A percentile compares a stretch with the other conserved stretches of the same genome.
Conservation (phyloP, 2,329 filamentous ascomycete species). For the Xylaria sp. region DNA sequence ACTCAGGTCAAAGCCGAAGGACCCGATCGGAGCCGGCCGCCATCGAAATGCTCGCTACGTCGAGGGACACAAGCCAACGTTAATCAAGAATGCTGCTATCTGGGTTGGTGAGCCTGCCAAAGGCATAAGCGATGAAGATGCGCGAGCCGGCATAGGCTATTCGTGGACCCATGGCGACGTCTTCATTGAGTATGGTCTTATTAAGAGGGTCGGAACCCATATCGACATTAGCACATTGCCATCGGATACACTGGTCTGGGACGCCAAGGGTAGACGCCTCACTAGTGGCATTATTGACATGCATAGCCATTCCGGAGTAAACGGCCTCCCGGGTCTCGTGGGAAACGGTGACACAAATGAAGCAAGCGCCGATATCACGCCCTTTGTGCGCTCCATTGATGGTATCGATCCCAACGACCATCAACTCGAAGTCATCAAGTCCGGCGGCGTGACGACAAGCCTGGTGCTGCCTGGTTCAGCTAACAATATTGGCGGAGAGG, state of each 20-base stretch:
- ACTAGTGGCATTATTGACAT: constrained; percentile 74
- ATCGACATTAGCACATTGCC: constrained; percentile 47
- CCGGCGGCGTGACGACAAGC: constrained; percentile 73
- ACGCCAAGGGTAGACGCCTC: constrained; percentile 65
- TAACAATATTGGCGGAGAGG: constrained; percentile 77
- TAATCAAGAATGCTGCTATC: constrained; percentile 70
- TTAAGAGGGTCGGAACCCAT: constrained; percentile 54
- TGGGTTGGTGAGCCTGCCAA: constrained; percentile 67
- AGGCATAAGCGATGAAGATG: constrained; percentile 59
- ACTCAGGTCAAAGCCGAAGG: constrained; percentile 59
- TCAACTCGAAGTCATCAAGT: constrained; percentile 72
- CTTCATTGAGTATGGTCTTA: constrained; percentile 64
- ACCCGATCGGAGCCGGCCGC: constrained; percentile 61
- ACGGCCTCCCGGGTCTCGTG: constrained; percentile 58
- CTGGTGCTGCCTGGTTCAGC: constrained; percentile 70
- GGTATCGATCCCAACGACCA: constrained; percentile 66
- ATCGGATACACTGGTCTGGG: constrained; percentile 55
- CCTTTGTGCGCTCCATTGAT: constrained; percentile 71
- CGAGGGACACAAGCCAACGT: constrained; percentile 61
- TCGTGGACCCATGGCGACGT: constrained; percentile 66
- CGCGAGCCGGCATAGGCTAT: constrained; percentile 63
- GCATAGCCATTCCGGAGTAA: constrained; percentile 70
- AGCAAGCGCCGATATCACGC: constrained; percentile 66
- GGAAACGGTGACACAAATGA: constrained; percentile 69
- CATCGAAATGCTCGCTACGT: constrained; percentile 66